A percentile compares a stretch with the other conserved stretches of the same genome.
phyloP scores from a whole-genome alignment of 2,329 filamentous ascomycete species.

The Cladosporium sp. region DNA sequence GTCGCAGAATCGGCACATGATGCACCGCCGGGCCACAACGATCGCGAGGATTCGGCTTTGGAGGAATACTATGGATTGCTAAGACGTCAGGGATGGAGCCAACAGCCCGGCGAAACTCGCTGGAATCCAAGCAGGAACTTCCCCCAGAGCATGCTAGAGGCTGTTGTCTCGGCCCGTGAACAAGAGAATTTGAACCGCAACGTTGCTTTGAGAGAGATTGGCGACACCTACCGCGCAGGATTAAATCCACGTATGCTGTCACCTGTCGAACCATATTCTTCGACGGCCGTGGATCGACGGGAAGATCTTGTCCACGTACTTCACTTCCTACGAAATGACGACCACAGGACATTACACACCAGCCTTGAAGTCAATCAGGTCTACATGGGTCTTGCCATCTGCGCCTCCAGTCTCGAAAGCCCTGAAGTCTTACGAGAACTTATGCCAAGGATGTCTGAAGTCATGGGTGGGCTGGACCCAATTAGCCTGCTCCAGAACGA shows the following conservation, averaged over 20 bases:
- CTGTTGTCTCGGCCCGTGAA: conserved; percentile 4
- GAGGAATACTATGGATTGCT: conserved; percentile 28
- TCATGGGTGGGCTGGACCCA: conserved; percentile 6
- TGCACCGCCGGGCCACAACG: conserved; percentile 8
- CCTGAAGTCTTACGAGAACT: neutral
- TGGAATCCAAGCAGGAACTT: conserved; percentile 2
- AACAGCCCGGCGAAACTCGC: conserved; percentile 8
- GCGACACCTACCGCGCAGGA: neutral
- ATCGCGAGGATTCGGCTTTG: conserved; percentile 15
- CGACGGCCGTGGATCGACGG: neutral
- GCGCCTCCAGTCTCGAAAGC: conserved; percentile 1
- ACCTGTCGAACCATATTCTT: conserved; percentile 6
- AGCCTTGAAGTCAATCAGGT: neutral
- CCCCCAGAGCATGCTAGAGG: conserved; percentile 13
- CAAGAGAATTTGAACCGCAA: neutral
- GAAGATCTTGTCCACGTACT: conserved; percentile 1
- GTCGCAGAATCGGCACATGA: neutral
- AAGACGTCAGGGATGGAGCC: conserved; percentile 22
- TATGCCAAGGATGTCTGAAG: neutral
- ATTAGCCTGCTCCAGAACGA: conserved; percentile 2
- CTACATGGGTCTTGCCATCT: conserved; percentile 3
- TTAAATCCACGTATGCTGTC: neutral
- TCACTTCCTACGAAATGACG: neutral
- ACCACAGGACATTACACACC: neutral
- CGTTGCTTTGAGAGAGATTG: neutral